These are phyloP conservation scores for Pichia kudriavzevii DNA, from an alignment of 1,139 yeast genomes.

Conservation along the genomic window DNA sequence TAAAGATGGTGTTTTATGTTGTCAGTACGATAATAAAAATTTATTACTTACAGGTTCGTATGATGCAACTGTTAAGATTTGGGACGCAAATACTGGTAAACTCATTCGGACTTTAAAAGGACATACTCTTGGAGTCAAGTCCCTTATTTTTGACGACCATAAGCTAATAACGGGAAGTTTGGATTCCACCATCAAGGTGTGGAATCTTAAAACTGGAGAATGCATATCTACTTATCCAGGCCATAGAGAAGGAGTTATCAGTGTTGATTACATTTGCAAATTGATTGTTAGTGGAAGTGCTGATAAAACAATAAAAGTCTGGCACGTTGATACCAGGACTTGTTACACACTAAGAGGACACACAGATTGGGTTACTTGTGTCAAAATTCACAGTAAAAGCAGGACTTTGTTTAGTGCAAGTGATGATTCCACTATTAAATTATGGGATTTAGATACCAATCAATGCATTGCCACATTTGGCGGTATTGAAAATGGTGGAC, in stretches of 20 bases:
- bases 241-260: slow-evolving; percentile 77
- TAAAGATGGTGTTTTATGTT: slow-evolving; percentile 75
- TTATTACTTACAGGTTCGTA: slow-evolving; percentile 85
- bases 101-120: slow-evolving; percentile 72
- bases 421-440: slow-evolving; percentile 84
- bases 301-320: slow-evolving; percentile 83
- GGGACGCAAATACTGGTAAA: slow-evolving; percentile 80
- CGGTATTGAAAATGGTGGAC: slow-evolving; percentile 59
- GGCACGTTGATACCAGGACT: slow-evolving; percentile 92
- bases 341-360: slow-evolving; percentile 93
- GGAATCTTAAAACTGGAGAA: slow-evolving; percentile 93
- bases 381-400: slow-evolving; percentile 74
- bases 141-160: slow-evolving; percentile 77
- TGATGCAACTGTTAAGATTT: slow-evolving; percentile 79
- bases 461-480: slow-evolving; percentile 74
- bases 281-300: slow-evolving; percentile 91
- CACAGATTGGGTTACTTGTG: slow-evolving; percentile 85
- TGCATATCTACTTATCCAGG: slow-evolving; percentile 92
- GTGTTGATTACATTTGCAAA: slow-evolving; percentile 73
- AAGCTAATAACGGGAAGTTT: slow-evolving; percentile 88
- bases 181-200: slow-evolving; percentile 85
- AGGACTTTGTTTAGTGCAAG: slow-evolving; percentile 79
- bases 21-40: slow-evolving; percentile 72
- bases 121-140: slow-evolving; percentile 77
- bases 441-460: slow-evolving; percentile 88